Evolutionary conservation across 352 stramenopile genomes (phyloP).

Genomic region (Pseudoperonospora humuli): DNA sequence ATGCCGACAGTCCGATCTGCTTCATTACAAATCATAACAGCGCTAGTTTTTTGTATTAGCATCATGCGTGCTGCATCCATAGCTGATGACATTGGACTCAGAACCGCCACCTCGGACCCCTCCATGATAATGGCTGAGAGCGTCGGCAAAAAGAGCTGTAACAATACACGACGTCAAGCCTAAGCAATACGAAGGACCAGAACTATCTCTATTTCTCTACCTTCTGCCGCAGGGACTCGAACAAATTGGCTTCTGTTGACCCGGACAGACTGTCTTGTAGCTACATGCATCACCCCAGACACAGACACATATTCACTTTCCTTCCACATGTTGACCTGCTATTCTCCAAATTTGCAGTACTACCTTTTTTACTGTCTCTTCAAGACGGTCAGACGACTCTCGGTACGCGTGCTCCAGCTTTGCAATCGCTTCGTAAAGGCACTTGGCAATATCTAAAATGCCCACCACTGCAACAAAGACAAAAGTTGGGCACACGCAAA

Average conservation of each 20-base stretch:
- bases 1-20: constrained; percentile 88
- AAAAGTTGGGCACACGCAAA: background rate
- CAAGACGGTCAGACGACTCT: constrained; percentile 56
- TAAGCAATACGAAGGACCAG: too few species aligned
- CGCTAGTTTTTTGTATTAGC: constrained; percentile 72
- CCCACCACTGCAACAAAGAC: constrained; percentile 75
- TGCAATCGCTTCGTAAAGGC: constrained; percentile 95
- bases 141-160: constrained; percentile 77
- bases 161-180: background rate
- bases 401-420: constrained; percentile 91
- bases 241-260: constrained; percentile 53
- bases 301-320: constrained; percentile 6
- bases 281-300: constrained; percentile 11
- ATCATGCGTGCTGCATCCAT: constrained; percentile 72
- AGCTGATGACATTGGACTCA: constrained; percentile 42
- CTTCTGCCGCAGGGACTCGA: constrained; percentile 79
- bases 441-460: constrained; percentile 97
- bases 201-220: constrained; percentile 14
- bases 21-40: constrained; percentile 86
- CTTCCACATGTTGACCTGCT: background rate
- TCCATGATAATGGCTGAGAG: constrained; percentile 71
- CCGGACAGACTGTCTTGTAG: constrained; percentile 50
- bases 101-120: constrained; percentile 45
- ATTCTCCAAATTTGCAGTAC: background rate
- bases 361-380: constrained; percentile 77